phyloP scores from a whole-genome alignment of 768 basidiomycete species.

The Leccinum subgranulosum region DNA sequence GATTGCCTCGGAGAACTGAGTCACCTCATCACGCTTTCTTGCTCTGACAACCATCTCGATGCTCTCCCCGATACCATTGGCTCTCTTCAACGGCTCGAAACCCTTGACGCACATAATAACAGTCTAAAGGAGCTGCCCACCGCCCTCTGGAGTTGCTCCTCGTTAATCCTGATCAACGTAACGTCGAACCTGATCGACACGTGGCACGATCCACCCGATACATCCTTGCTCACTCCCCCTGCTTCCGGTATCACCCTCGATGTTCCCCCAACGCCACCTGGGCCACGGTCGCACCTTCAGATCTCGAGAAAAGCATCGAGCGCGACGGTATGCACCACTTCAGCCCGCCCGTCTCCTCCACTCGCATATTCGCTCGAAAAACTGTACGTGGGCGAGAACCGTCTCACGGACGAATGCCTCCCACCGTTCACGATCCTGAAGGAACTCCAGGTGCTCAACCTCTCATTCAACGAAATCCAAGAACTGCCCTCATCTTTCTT shows the following conservation, averaged over 20 bases:
- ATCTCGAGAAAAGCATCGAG: conserved; percentile 35
- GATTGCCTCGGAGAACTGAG: conserved; percentile 75
- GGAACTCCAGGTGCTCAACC: conserved; percentile 78
- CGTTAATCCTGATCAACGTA: conserved; percentile 70
- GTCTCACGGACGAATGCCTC: conserved; percentile 74
- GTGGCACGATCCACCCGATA: conserved; percentile 63
- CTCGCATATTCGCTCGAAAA: conserved; percentile 70
- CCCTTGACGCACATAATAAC: conserved; percentile 89
- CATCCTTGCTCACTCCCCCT: conserved; percentile 25
- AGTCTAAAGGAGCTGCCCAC: conserved; percentile 72
- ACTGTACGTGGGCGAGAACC: conserved; percentile 90
- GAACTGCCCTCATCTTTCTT: conserved; percentile 82
- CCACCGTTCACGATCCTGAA: conserved; percentile 71
- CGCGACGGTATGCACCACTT: conserved; percentile 28
- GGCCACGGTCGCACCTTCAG: conserved; percentile 17
- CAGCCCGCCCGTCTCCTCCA: conserved; percentile 41
- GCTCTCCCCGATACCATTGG: conserved; percentile 76
- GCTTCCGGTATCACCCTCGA: conserved; percentile 24
- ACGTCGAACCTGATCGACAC: conserved; percentile 81
- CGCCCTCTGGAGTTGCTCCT: conserved; percentile 80
- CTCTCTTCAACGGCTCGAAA: conserved; percentile 65
- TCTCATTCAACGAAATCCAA: conserved; percentile 93
- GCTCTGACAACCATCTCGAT: conserved; percentile 88
- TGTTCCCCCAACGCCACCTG: conserved; percentile 10
- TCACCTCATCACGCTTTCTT: conserved; percentile 70